Base-by-base conservation (phyloP, 2,329 filamentous ascomycete genomes). In the Ceratocystis eucalypticola region DNA sequence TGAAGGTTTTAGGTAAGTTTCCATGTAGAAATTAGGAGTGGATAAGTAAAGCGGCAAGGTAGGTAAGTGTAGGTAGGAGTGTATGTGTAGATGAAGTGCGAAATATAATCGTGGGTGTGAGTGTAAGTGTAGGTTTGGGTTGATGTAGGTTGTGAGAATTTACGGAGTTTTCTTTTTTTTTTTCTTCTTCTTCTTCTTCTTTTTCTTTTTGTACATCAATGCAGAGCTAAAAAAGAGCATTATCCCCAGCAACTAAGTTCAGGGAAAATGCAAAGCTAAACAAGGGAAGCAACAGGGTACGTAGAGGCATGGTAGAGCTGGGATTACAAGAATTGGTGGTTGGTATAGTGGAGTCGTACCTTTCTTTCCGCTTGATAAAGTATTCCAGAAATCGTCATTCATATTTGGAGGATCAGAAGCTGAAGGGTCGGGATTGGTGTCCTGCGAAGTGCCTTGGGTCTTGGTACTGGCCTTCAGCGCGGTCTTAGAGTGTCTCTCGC, bases 311-410 rank as follows among this genome's bases (percentile, higher is more conserved):
- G 45, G 41, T 33, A 41, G n/a, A 30, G 12, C 41, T 57, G 33
- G 63, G 48, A 48, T 44, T 44, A 50, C 20, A 28, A 12, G 30
- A 65, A 59, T 65, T 57, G 50, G 63, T 65, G 63, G 63, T 59
- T 65, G 63, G 63, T 48, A 44, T 46, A 30, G 53, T 30, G 33
- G 50, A 33, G 17, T 22, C 22, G 22, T 61, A 65, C 64, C 64
- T 61, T 61, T 65, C 50, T 59, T 65, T 61, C 28, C 44, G 53
- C 41, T 59, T 55, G 48, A 30, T 65, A 61, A n/a, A 48, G 53
- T 59, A 28, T 65, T 65, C 64, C 64, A 65, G 41, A 65, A 61
- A 65, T 65, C 55, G 53, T 65, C 64, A 48, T 48, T 65, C 64
- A 65, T 65, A 22, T 46, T 37, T 20, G 53, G 25, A 33, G 64